These are phyloP conservation scores for Takashimella koratensis DNA, from an alignment of 1,284 basidiomycete species.

Conservation along the genomic window DNA sequence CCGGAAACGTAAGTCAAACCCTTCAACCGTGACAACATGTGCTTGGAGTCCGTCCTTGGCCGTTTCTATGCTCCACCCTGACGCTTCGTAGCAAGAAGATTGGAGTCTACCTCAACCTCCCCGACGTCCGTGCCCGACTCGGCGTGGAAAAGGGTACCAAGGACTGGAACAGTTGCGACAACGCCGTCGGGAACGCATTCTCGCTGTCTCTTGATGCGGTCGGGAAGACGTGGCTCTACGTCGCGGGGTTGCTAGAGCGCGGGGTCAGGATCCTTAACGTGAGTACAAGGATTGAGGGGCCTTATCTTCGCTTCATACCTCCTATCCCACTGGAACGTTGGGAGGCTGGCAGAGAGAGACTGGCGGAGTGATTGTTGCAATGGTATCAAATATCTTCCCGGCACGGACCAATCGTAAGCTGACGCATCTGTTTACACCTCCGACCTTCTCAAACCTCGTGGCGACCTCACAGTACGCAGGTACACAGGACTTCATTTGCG, in stretches of 20 bases:
- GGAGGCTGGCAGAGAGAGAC: too few species aligned
- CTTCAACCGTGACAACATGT: too few species aligned
- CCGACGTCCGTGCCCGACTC: conserved; percentile 55
- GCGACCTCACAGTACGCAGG: not conserved
- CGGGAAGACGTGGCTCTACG: conserved; percentile 54
- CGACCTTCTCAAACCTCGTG: not conserved
- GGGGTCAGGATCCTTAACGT: conserved; percentile 64
- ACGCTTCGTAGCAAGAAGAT: conserved; percentile 41
- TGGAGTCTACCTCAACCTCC: conserved; percentile 56
- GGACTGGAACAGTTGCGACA: conserved; percentile 57
- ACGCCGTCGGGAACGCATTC: conserved; percentile 48
- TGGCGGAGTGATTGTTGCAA: too few species aligned
- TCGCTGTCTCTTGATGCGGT: conserved; percentile 26
- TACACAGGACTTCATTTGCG: conserved; percentile 55
- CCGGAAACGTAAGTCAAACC: conserved; percentile 39
- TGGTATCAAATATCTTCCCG: too few species aligned
- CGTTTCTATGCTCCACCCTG: not conserved
- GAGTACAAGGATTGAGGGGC: too few species aligned
- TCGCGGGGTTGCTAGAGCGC: conserved; percentile 68
- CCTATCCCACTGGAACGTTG: not conserved
- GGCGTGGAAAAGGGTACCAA: conserved; percentile 58
- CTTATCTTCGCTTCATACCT: too few species aligned
- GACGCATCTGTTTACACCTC: too few species aligned
- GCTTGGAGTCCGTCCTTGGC: too few species aligned
- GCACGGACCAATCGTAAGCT: too few species aligned